Percentiles rank a stretch among this genome's conserved stretches.
Conservation (phyloP, 345 rosid species). For the Alliaria petiolata region DNA sequence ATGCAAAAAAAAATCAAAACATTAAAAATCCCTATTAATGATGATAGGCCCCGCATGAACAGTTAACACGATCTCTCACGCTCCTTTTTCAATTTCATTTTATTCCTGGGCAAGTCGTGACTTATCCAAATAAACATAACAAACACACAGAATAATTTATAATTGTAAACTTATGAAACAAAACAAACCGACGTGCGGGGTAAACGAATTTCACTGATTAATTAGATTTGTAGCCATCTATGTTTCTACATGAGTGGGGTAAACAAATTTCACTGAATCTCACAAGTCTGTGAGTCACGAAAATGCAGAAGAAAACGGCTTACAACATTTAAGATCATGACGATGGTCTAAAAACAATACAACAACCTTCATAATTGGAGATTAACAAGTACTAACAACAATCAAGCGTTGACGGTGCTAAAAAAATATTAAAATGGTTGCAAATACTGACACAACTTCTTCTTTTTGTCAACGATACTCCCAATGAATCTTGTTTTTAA, state of each 20-base stretch:
- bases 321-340: not conserved
- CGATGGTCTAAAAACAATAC: not conserved
- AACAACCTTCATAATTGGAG: conserved; percentile 2
- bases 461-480: too few species aligned
- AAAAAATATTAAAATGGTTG: not conserved
- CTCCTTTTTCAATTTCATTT: not conserved
- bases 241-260: too few species aligned
- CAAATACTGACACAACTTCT: conserved; percentile 7
- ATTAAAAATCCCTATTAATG: not conserved
- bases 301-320: not conserved
- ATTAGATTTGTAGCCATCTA: too few species aligned
- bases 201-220: too few species aligned
- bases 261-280: not conserved
- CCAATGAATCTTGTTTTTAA: too few species aligned
- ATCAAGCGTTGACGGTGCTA: not conserved
- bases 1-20: not conserved
- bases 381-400: not conserved
- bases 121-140: conserved; percentile 27
- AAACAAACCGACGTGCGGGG: too few species aligned
- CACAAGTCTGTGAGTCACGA: not conserved
- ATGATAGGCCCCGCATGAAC: conserved; percentile 7
- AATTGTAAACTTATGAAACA: conserved; percentile 4
- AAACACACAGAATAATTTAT: not conserved
- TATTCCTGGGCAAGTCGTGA: not conserved
- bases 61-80: conserved; percentile 15